Conservation (phyloP, 2,329 filamentous ascomycete species). For the Blastomyces parvus region DNA sequence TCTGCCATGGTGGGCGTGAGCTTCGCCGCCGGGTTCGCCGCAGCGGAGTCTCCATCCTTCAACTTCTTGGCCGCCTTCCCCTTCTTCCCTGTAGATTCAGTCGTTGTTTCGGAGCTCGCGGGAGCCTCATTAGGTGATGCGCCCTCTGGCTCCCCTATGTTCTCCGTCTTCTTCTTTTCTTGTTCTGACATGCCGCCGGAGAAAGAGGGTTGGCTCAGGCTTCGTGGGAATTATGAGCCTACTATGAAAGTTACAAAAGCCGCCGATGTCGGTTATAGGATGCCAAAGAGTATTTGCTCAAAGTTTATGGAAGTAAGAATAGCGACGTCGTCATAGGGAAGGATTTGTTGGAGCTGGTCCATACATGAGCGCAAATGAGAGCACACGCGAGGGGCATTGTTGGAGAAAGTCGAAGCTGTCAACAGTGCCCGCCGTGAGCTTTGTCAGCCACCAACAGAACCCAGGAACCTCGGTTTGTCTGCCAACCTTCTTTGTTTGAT, state of each 20-base stretch:
- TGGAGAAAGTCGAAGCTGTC: neutral
- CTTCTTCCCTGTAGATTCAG: conserved; percentile 13
- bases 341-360: neutral
- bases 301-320: neutral
- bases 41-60: conserved; percentile 19
- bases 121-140: neutral
- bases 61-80: conserved; percentile 20
- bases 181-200: neutral
- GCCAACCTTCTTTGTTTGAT: too few species aligned
- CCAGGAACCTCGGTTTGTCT: neutral
- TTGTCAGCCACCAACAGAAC: neutral
- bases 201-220: neutral
- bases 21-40: conserved; percentile 21
- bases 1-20: conserved; percentile 32
- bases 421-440: neutral
- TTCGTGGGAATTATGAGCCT: neutral
- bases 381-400: neutral
- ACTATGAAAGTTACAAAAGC: neutral
- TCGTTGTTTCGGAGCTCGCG: neutral
- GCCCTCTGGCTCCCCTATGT: neutral
- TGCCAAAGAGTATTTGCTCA: neutral
- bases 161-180: neutral
- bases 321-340: neutral
- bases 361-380: too few species aligned
- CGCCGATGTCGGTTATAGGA: neutral